Evolutionary conservation across 768 basidiomycete genomes (phyloP).

Genomic region (Agrocybe praecox): DNA sequence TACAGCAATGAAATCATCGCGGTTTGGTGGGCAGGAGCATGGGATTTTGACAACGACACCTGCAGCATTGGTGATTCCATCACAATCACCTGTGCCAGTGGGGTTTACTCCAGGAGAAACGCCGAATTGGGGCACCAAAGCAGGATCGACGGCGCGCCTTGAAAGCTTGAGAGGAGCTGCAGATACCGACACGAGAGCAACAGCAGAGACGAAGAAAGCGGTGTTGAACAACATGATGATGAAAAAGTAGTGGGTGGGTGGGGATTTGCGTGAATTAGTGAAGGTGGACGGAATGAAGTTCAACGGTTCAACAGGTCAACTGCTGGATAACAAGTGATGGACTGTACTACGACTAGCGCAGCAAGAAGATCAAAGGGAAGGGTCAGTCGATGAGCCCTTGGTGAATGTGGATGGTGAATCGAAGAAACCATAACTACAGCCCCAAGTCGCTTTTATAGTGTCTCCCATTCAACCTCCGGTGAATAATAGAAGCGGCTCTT

Average conservation of each 20-base stretch:
- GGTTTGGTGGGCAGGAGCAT: slow-evolving; percentile 64
- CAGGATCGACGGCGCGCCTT: slow-evolving; percentile 39
- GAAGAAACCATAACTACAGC: background rate
- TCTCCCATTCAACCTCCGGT: background rate
- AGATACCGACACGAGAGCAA: slow-evolving; percentile 36
- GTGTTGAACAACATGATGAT: slow-evolving; percentile 28
- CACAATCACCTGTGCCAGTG: slow-evolving; percentile 61
- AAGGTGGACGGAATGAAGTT: background rate
- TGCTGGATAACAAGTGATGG: background rate
- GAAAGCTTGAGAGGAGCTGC: slow-evolving; percentile 35
- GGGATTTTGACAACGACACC: slow-evolving; percentile 64
- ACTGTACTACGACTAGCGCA: background rate
- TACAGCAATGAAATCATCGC: slow-evolving; percentile 54
- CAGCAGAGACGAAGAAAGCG: slow-evolving; percentile 22
- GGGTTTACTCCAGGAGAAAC: slow-evolving; percentile 58
- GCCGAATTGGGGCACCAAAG: slow-evolving; percentile 64
- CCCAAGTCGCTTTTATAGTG: background rate
- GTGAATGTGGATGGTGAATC: background rate
- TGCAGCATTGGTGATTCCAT: slow-evolving; percentile 59
- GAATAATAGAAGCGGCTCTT: background rate
- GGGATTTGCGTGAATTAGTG: background rate
- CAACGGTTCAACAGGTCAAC: background rate
- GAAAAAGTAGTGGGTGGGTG: background rate
- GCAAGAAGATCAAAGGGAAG: background rate
- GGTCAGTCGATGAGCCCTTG: background rate